Conservation (phyloP, 2,329 filamentous ascomycete genomes). For the Lecanosticta acicola region DNA sequence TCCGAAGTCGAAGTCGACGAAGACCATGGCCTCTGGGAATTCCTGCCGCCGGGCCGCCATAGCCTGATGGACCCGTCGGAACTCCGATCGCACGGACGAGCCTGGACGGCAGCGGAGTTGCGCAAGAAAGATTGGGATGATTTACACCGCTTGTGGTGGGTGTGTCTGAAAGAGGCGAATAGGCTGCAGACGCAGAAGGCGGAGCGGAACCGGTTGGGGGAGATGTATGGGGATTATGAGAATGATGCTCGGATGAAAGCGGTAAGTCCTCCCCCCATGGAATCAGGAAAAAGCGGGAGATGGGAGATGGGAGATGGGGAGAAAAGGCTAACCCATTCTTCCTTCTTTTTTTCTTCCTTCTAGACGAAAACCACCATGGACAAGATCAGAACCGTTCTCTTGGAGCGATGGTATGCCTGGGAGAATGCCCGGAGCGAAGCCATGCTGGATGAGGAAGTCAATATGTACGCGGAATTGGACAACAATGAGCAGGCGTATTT, state of each 20-base stretch:
- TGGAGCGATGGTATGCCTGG: constrained; percentile 85
- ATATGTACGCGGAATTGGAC: constrained; percentile 44
- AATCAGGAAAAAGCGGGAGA: too few relatives aligned
- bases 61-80: constrained; percentile 67
- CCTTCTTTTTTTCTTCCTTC: too few relatives aligned
- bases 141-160: constrained; percentile 88
- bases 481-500: constrained; percentile 27
- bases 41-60: constrained; percentile 66
- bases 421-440: constrained; percentile 66
- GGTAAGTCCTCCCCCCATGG: too few relatives aligned
- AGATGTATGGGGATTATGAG: constrained; percentile 65
- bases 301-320: too few relatives aligned
- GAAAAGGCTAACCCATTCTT: too few relatives aligned
- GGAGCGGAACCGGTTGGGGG: constrained; percentile 61
- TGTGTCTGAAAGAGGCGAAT: constrained; percentile 86
- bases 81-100: constrained; percentile 65
- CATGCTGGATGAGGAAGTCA: constrained; percentile 60
- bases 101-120: constrained; percentile 81
- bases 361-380: constrained; percentile 74
- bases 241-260: constrained; percentile 55
- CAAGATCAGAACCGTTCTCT: constrained; percentile 76
- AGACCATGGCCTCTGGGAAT: constrained; percentile 85
- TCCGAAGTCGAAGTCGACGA: constrained; percentile 55
- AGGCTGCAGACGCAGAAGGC: constrained; percentile 70
- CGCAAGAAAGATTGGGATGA: constrained; percentile 90